Evolutionary conservation across 305 asterid species (phyloP), one percentile per base, ranked within the genome.

Genomic region (Solanum hybrid): DNA sequence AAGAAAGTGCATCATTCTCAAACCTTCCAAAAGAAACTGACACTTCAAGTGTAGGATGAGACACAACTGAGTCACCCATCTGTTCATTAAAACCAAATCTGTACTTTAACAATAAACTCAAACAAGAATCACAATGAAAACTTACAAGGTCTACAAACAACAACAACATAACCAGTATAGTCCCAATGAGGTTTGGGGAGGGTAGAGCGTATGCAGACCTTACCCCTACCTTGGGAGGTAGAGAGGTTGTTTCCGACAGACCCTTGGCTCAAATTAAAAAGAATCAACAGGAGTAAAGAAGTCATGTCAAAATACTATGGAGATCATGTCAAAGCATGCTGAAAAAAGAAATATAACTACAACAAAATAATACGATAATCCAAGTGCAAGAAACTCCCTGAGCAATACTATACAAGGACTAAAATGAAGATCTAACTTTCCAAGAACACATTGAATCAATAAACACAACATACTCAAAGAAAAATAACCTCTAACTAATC

Each of bases 21-120:
- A 96, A 97, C 92, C 96, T 95, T 91, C 99, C 99, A 78, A 97
- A 97, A 0, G 99, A 97, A 92, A 97, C 96, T 36, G 99, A 96
- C 29, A 94, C 97, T 88, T 96, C 98, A 90, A 97, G 93, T 65
- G 93, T 89, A 90, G 93, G 91, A 90, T 90, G 93, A 89, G 97
- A 92, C 51, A 92, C 85, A 72, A 82, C 91, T 20, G 96, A 90
- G 89, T 95, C 96, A 85, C 93, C 96, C 99, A 97, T 97, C 99
- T 96, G 96, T 88, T 90, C 87, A 87, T 83, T 92, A 27, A 92
- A 85, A 90, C 93, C 90, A 88, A 91, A 90, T 92, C 89, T 94
- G 86, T 84, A 29, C 85, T 68, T 88, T 6, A 78, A 88, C 89
- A 32, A 65, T 72, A 89, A 75, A 91, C 89, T 84, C 90, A 89